Conservation (phyloP, 2,329 filamentous ascomycete species). For the Colletotrichum zoysiae region DNA sequence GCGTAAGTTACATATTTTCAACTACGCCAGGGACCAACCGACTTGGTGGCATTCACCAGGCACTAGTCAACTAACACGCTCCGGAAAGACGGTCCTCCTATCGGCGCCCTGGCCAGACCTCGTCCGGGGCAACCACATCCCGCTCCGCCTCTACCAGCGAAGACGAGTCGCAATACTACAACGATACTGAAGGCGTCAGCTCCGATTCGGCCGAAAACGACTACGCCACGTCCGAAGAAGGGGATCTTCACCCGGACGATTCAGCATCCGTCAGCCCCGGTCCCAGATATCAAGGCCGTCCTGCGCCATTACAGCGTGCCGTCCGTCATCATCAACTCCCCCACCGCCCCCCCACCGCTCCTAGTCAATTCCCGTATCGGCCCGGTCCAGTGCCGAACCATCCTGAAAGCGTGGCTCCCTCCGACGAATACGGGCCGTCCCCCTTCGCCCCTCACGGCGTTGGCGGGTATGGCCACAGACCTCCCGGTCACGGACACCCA, state of each 20-base stretch:
- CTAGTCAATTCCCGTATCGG: constrained; percentile 51
- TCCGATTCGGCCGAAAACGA: constrained; percentile 51
- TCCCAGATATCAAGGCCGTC: constrained; percentile 45
- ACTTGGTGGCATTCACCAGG: constrained; percentile 42
- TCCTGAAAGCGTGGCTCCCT: constrained; percentile 73
- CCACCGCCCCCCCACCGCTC: constrained; percentile 20
- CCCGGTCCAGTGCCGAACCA: constrained; percentile 62
- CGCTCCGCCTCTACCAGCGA: constrained; percentile 54
- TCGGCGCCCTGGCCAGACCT: constrained; percentile 44
- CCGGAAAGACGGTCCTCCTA: constrained; percentile 32
- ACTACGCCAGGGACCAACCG: constrained; percentile 38
- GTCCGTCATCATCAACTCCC: neutral
- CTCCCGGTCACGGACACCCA: constrained; percentile 40
- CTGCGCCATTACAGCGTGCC: constrained; percentile 19
- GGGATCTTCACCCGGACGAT: constrained; percentile 65
- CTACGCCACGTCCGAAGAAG: constrained; percentile 58
- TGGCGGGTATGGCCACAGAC: constrained; percentile 36
- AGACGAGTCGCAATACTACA: constrained; percentile 53
- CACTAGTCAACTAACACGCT: constrained; percentile 42
- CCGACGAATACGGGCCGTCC: constrained; percentile 66
- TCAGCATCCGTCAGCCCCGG: constrained; percentile 65
- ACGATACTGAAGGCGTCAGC: constrained; percentile 49
- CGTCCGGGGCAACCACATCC: constrained; percentile 44
- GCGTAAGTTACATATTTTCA: constrained; percentile 49
- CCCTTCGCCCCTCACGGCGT: constrained; percentile 52